These are phyloP conservation scores for Symbiotaphrina buchneri DNA, from an alignment of 495 filamentous ascomycete genomes.

Conservation along the genomic window DNA sequence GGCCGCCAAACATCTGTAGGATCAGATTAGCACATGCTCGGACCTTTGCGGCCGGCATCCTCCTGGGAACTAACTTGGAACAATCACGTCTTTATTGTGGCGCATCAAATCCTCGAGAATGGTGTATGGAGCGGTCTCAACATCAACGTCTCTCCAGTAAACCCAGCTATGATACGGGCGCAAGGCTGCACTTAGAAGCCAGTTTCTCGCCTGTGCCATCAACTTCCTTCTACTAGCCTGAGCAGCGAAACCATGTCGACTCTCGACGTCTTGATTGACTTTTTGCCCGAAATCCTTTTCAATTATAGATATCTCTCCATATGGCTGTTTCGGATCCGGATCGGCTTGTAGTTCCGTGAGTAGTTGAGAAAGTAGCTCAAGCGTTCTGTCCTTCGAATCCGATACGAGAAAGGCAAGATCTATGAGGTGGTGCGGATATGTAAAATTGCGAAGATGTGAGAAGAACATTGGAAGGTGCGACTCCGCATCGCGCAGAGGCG, in stretches of 20 bases:
- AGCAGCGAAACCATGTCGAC: slow-evolving; percentile 90
- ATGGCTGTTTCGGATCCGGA: slow-evolving; percentile 53
- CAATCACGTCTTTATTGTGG: slow-evolving; percentile 96
- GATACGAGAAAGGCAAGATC: slow-evolving; percentile 95
- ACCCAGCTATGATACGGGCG: slow-evolving; percentile 97
- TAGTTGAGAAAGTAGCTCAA: slow-evolving; percentile 48
- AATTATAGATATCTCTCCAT: slow-evolving; percentile 91
- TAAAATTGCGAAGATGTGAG: slow-evolving; percentile 82
- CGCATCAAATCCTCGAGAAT: slow-evolving; percentile 97
- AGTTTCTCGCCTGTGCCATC: slow-evolving; percentile 97
- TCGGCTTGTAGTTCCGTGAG: slow-evolving; percentile 65
- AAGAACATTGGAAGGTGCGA: slow-evolving; percentile 97
- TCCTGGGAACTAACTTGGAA: slow-evolving; percentile 60
- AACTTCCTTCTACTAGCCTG: slow-evolving; percentile 84
- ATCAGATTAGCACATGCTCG: not conserved
- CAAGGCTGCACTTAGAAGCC: slow-evolving; percentile 83
- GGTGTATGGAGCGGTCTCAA: slow-evolving; percentile 87
- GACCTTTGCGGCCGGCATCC: not conserved
- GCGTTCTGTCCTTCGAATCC: slow-evolving; percentile 83
- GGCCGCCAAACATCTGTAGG: slow-evolving; percentile 94
- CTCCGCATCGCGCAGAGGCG: slow-evolving; percentile 82
- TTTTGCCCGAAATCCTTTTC: slow-evolving; percentile 99
- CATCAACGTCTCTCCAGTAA: slow-evolving; percentile 98
- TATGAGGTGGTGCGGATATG: slow-evolving; percentile 90
- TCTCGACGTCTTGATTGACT: slow-evolving; percentile 95